Evolutionary conservation across 2,329 filamentous ascomycete species (phyloP), one percentile per base, ranked within the genome.

Genomic region (Apiospora sp.): DNA sequence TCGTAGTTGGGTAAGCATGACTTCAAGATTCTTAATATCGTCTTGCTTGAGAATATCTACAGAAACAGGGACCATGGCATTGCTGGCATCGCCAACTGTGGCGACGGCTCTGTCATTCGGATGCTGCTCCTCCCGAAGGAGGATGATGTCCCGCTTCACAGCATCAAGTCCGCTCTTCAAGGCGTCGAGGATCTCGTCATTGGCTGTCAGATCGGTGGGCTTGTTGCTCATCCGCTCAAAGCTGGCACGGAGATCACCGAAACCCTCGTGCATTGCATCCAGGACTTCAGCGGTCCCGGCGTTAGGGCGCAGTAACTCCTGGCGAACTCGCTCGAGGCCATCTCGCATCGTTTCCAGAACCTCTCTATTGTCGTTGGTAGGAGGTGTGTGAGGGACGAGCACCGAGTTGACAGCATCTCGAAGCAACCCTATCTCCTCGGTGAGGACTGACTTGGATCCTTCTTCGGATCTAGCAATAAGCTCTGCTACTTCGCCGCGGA

Each of bases 141-240:
- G 87, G 72, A 95, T 93, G 75, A 98, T 93, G 68, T 98, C 95
- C 1, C 89, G 87, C 71, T 92, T 91, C 22, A 98, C 87, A 51
- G 88, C 89, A 61, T 93, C 91, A 12, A 98, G 86, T 0, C 95
- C 95, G n/a, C 91, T 88, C 80, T 93, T 97, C 72, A 98, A 87
- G 0, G 94, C 94, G 73, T 98, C 94, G 0, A 98, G 87, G 70
- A 98, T 95, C 82, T 98, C 95, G 75, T 97, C 94, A 73, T 93
- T 96, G 72, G 94, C 92, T 0, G 93, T 95, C 82, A 96, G 88
- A 77, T 97, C 95, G 0, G 90, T 86, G 6, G 95, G 93, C 83
- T 94, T 96, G 79, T 96, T 92, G 30, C 91, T 87, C 22, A 96
- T 87, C 78, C 87, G 88, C 73, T 98, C 95, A 72, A 98, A 92